Conservation (phyloP, 257 asterid genomes). For the Scutellaria minor region DNA sequence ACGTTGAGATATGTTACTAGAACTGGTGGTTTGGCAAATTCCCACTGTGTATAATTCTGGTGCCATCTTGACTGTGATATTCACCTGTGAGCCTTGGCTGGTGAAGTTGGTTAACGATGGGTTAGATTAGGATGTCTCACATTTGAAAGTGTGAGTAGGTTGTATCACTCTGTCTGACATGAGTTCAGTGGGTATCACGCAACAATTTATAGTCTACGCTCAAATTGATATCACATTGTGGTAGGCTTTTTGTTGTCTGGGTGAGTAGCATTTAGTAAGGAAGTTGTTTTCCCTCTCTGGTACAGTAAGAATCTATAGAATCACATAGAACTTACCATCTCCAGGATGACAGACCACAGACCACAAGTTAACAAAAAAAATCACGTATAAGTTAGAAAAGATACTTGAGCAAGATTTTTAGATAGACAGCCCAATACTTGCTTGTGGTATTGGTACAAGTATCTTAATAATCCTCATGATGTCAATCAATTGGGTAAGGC, state of each 20-base stretch:
- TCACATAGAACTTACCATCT: too few species aligned
- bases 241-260: neutral
- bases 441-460: neutral
- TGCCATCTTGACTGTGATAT: neutral
- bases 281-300: too few species aligned
- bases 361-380: too few species aligned
- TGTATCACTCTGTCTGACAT: neutral
- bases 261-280: neutral
- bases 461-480: neutral
- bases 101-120: neutral
- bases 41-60: neutral
- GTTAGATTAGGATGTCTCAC: neutral
- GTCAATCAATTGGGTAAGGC: slow-evolving; percentile 1
- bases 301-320: too few species aligned
- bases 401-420: slow-evolving; percentile 1
- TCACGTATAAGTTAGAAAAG: too few species aligned
- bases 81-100: slow-evolving; percentile 14
- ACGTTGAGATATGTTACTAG: neutral
- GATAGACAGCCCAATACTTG: neutral
- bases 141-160: slow-evolving; percentile 3
- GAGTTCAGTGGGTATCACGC: neutral
- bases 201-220: neutral
- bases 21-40: neutral
- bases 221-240: neutral
- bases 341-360: too few species aligned